A percentile compares a stretch with the other conserved stretches of the same genome.
phyloP scores from a whole-genome alignment of 1,284 basidiomycete species.

The Neonothopanus nambi region DNA sequence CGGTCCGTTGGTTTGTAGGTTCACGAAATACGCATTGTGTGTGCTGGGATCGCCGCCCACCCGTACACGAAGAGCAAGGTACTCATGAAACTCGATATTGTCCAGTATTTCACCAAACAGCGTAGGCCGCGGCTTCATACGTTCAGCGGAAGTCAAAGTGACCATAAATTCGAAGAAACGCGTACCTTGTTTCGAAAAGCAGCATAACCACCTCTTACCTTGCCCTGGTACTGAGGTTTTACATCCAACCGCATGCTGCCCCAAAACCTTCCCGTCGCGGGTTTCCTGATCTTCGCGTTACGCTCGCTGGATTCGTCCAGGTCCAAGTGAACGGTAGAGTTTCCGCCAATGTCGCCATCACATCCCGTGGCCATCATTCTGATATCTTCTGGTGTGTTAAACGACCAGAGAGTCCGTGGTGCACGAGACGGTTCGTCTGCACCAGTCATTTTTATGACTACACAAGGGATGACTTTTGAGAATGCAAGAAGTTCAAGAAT shows the following conservation, averaged over 20 bases:
- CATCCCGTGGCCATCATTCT: conserved; percentile 72
- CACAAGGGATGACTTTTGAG: conserved; percentile 21
- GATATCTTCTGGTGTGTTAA: conserved; percentile 61
- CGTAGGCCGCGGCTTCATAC: conserved; percentile 11
- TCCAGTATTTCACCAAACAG: conserved; percentile 82
- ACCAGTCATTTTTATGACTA: conserved; percentile 76
- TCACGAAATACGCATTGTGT: conserved; percentile 84
- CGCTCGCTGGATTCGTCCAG: conserved; percentile 50
- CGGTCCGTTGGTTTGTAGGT: conserved; percentile 83
- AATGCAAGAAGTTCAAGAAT: conserved; percentile 13
- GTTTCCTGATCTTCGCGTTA: conserved; percentile 39
- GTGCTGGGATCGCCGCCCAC: conserved; percentile 69
- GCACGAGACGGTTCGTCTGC: conserved; percentile 55
- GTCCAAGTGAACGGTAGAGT: conserved; percentile 71
- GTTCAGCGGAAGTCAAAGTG: neutral
- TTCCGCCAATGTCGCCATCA: conserved; percentile 85
- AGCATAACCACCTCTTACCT: conserved; percentile 76
- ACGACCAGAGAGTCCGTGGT: conserved; percentile 62
- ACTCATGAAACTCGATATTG: conserved; percentile 78
- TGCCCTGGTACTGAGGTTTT: conserved; percentile 56
- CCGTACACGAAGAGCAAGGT: conserved; percentile 76
- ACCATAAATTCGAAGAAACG: conserved; percentile 16
- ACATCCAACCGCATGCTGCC: conserved; percentile 73
- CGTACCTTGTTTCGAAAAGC: conserved; percentile 81
- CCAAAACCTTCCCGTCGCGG: conserved; percentile 66